phyloP scores from a whole-genome alignment of 352 stramenopile genomes.

The Aphanomyces euteiches region DNA sequence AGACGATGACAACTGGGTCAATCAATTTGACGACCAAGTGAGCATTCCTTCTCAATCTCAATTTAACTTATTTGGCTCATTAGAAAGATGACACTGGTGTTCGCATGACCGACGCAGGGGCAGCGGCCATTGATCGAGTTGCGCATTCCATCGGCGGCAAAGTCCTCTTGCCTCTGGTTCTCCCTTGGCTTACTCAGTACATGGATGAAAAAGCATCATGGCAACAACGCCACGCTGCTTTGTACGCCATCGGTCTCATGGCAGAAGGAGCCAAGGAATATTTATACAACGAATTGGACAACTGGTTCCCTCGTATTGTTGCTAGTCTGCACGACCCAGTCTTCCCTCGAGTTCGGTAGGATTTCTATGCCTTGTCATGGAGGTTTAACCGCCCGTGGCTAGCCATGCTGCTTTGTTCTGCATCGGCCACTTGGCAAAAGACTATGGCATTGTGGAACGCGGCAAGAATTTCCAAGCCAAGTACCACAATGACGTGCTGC shows the following conservation, averaged over 20 bases:
- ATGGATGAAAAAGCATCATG: conserved; percentile 37
- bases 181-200: conserved; percentile 67
- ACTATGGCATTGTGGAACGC: conserved; percentile 80
- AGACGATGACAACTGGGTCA: conserved; percentile 63
- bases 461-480: conserved; percentile 86
- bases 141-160: conserved; percentile 65
- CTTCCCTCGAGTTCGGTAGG: conserved; percentile 76
- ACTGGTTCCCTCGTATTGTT: conserved; percentile 62
- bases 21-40: conserved; percentile 64
- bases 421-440: conserved; percentile 74
- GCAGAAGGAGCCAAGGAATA: conserved; percentile 54
- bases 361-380: background rate
- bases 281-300: conserved; percentile 77
- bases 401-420: conserved; percentile 63
- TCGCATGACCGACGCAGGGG: conserved; percentile 64
- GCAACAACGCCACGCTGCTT: conserved; percentile 61
- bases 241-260: conserved; percentile 69
- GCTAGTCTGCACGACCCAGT: conserved; percentile 60
- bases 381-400: background rate
- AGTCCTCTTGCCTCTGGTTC: conserved; percentile 67
- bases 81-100: conserved; percentile 42
- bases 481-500: conserved; percentile 63
- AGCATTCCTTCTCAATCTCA: background rate
- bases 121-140: conserved; percentile 72
- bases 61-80: background rate